Evolutionary conservation across 1,139 yeast species (phyloP).

Genomic region (Magnusiomyces tetraspermus): DNA sequence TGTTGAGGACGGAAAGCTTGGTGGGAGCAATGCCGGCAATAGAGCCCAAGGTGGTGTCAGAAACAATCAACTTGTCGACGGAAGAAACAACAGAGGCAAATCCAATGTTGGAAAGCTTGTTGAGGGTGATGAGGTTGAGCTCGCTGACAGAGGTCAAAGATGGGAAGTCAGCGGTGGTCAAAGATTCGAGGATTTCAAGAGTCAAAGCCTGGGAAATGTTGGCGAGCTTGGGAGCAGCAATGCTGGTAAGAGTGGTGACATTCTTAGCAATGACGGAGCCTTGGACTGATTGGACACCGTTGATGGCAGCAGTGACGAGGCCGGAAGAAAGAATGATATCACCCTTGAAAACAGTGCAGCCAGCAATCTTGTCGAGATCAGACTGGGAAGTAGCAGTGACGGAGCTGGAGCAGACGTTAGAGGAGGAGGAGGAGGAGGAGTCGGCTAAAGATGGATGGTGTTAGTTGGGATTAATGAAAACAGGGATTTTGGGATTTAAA

Average conservation of each 20-base stretch:
- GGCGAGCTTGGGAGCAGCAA: slow-evolving; percentile 71
- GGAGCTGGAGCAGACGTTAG: slow-evolving; percentile 19
- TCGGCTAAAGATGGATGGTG: not conserved
- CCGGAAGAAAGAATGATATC: slow-evolving; percentile 53
- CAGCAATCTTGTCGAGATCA: slow-evolving; percentile 61
- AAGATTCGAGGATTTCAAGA: slow-evolving; percentile 56
- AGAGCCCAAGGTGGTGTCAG: slow-evolving; percentile 77
- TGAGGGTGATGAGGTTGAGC: slow-evolving; percentile 70
- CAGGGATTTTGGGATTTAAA: too few species aligned
- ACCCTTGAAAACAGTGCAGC: slow-evolving; percentile 77
- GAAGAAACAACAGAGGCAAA: slow-evolving; percentile 66
- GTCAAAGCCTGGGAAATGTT: slow-evolving; percentile 63
- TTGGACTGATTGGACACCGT: slow-evolving; percentile 54
- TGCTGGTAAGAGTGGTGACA: slow-evolving; percentile 50
- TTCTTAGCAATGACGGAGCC: slow-evolving; percentile 66
- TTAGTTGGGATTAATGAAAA: too few species aligned
- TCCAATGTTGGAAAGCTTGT: slow-evolving; percentile 63
- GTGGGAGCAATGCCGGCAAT: slow-evolving; percentile 75
- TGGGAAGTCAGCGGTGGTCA: slow-evolving; percentile 66
- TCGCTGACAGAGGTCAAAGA: slow-evolving; percentile 72
- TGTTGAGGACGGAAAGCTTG: slow-evolving; percentile 63
- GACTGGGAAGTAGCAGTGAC: slow-evolving; percentile 49
- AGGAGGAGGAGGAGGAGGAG: slow-evolving; percentile 12
- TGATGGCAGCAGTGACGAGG: slow-evolving; percentile 39
- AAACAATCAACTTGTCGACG: slow-evolving; percentile 62